Conservation (phyloP, 2,329 filamentous ascomycete genomes). For the Cladophialophora chaetospira region DNA sequence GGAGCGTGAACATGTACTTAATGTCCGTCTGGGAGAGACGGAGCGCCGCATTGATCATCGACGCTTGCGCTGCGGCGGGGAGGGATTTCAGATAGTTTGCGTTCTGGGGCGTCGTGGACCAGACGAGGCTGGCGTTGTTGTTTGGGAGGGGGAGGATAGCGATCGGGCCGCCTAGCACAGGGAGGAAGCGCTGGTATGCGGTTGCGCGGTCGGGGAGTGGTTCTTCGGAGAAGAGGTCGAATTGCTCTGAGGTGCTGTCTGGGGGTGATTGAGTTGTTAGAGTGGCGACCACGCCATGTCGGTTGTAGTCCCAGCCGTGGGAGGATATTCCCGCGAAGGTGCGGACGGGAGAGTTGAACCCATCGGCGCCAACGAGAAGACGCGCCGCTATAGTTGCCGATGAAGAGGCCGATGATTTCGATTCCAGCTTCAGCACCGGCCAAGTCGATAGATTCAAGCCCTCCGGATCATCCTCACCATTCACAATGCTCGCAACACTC, state of each 20-base stretch:
- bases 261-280: slow-evolving; percentile 64
- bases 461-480: slow-evolving; percentile 68
- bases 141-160: slow-evolving; percentile 88
- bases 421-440: slow-evolving; percentile 77
- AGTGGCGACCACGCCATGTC: slow-evolving; percentile 89
- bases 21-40: slow-evolving; percentile 77
- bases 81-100: slow-evolving; percentile 79
- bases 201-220: slow-evolving; percentile 47
- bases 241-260: slow-evolving; percentile 33
- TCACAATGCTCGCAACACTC: slow-evolving; percentile 75
- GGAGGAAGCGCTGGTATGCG: slow-evolving; percentile 93
- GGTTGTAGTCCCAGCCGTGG: slow-evolving; percentile 88
- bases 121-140: slow-evolving; percentile 81
- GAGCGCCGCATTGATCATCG: slow-evolving; percentile 93
- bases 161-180: slow-evolving; percentile 74
- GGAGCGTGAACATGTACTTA: slow-evolving; percentile 73
- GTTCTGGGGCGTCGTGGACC: slow-evolving; percentile 84
- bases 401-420: slow-evolving; percentile 42
- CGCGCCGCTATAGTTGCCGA: slow-evolving; percentile 65
- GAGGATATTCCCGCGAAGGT: slow-evolving; percentile 83
- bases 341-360: slow-evolving; percentile 90
- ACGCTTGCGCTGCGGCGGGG: slow-evolving; percentile 70
- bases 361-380: slow-evolving; percentile 88
- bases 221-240: slow-evolving; percentile 42
- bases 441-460: slow-evolving; percentile 78